These are phyloP conservation scores for Cicer yamashitae DNA, from an alignment of 306 rosid species.

Conservation along the genomic window DNA sequence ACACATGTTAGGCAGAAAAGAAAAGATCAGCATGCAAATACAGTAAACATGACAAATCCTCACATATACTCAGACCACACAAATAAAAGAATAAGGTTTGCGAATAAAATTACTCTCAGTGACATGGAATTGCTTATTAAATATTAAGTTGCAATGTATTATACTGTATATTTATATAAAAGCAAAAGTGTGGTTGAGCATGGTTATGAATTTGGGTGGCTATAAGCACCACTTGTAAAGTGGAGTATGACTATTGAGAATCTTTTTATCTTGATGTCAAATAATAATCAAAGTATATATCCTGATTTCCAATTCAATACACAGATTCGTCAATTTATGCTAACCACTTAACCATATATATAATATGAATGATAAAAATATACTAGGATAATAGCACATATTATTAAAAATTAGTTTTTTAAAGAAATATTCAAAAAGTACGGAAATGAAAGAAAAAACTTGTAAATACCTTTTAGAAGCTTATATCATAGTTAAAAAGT, in stretches of 20 bases:
- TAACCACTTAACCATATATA: slow-evolving; percentile 9
- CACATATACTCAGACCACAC: neutral
- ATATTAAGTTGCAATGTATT: neutral
- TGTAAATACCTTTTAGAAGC: neutral
- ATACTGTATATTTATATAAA: neutral
- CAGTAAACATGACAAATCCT: neutral
- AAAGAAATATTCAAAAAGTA: neutral
- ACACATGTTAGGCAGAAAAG: neutral
- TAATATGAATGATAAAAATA: neutral
- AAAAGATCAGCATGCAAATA: neutral
- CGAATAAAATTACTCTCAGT: slow-evolving; percentile 21
- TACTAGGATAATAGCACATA: neutral
- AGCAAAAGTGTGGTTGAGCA: slow-evolving; percentile 28
- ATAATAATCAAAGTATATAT: slow-evolving; percentile 15
- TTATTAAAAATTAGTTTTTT: neutral
- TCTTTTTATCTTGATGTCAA: slow-evolving; percentile 4
- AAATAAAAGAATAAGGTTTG: slow-evolving; percentile 5
- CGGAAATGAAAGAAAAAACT: neutral
- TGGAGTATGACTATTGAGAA: slow-evolving; percentile 49
- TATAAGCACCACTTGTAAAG: slow-evolving; percentile 19
- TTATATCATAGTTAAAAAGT: neutral
- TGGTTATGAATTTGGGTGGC: slow-evolving; percentile 37
- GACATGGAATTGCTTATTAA: neutral
- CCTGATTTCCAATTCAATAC: neutral
- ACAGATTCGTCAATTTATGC: slow-evolving; percentile 18